Conservation (phyloP, 345 rosid genomes). For the Melastoma malabathricum region DNA sequence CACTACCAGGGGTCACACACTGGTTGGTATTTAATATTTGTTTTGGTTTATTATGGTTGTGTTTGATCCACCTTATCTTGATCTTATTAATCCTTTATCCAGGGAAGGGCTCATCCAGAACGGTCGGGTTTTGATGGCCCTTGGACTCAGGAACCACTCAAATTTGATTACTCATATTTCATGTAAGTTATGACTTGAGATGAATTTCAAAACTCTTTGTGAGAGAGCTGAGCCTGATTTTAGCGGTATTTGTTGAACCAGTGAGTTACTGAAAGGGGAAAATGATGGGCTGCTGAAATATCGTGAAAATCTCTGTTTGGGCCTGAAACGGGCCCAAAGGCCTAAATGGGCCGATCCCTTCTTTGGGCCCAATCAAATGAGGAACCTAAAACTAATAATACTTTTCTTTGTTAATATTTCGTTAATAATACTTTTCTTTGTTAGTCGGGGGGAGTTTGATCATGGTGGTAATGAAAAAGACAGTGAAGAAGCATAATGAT, state of each 20-base stretch:
- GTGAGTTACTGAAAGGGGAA: conserved; percentile 68
- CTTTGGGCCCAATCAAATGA: too few species aligned
- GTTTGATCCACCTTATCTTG: not conserved
- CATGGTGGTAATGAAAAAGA: too few species aligned
- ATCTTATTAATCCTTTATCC: conserved; percentile 9
- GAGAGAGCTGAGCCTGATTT: not conserved
- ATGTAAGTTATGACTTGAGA: conserved; percentile 31
- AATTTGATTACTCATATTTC: conserved; percentile 91
- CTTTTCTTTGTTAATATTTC: too few species aligned
- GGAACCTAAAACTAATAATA: too few species aligned
- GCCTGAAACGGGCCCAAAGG: too few species aligned
- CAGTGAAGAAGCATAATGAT: too few species aligned
- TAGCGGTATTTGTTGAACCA: conserved; percentile 9
- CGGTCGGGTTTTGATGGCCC: conserved; percentile 97
- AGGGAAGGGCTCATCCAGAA: conserved; percentile 92
- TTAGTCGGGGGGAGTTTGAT: too few species aligned
- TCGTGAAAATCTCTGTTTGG: not conserved
- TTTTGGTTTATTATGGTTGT: conserved; percentile 1
- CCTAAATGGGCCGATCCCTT: not conserved
- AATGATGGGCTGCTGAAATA: conserved; percentile 63
- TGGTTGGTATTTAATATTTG: conserved; percentile 15
- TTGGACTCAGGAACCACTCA: conserved; percentile 87
- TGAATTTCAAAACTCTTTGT: not conserved
- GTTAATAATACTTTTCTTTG: too few species aligned
- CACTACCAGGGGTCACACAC: conserved; percentile 43